phyloP scores from a whole-genome alignment of 2,329 filamentous ascomycete genomes.

The Phialocephala subalpina region DNA sequence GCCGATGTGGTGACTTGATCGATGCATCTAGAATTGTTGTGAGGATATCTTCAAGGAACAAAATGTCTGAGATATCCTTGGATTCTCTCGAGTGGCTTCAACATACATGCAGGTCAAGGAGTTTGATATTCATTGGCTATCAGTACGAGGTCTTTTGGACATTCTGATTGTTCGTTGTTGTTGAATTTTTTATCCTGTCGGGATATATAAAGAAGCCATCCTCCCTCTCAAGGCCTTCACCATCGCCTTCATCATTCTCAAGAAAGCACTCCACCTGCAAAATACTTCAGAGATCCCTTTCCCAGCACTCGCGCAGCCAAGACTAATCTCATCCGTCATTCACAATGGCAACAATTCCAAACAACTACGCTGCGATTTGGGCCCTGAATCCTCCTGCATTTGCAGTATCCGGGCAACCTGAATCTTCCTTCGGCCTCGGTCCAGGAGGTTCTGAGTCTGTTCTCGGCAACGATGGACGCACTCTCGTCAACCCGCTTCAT shows the following conservation, averaged over 20 bases:
- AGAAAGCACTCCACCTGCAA: too few relatives aligned
- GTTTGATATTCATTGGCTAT: background rate
- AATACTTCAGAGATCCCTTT: too few relatives aligned
- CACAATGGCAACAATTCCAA: background rate
- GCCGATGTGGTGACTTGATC: background rate
- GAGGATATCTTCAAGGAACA: background rate
- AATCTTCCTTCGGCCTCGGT: background rate
- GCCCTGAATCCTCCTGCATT: background rate
- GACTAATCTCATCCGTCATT: background rate
- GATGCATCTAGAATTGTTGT: background rate
- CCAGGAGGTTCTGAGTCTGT: background rate
- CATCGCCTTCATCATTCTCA: background rate
- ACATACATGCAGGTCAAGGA: background rate
- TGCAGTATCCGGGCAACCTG: background rate
- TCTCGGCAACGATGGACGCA: background rate
- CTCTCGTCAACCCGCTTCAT: background rate
- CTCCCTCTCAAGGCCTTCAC: background rate
- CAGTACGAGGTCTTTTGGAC: background rate
- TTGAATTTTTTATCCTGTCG: too few relatives aligned
- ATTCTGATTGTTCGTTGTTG: background rate
- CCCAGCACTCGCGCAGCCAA: too few relatives aligned
- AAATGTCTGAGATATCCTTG: background rate
- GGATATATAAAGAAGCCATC: too few relatives aligned
- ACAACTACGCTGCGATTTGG: conserved; percentile 2
- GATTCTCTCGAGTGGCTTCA: background rate